phyloP scores from a whole-genome alignment of 495 filamentous ascomycete species.

The Aspergillus bertholletiae region DNA sequence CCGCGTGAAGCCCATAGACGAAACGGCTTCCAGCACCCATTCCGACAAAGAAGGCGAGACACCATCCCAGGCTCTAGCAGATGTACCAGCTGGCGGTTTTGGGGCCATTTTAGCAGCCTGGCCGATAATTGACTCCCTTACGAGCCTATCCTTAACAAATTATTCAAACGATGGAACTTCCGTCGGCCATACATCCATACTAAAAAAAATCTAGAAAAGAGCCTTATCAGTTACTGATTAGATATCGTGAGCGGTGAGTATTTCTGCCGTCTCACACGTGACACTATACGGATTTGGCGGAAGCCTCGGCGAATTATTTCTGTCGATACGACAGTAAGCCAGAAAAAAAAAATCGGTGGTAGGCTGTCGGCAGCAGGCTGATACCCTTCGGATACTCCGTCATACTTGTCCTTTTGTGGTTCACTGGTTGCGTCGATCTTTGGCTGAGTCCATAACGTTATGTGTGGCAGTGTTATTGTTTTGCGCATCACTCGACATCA shows the following conservation, averaged over 20 bases:
- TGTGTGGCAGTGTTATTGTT: slow-evolving; percentile 14
- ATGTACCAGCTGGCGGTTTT: slow-evolving; percentile 31
- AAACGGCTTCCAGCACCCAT: slow-evolving; percentile 86
- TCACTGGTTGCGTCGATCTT: neutral
- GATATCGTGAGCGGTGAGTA: slow-evolving; percentile 22
- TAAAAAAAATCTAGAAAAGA: neutral
- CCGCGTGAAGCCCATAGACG: slow-evolving; percentile 76
- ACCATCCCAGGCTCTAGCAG: slow-evolving; percentile 70
- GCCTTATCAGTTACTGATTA: slow-evolving; percentile 18
- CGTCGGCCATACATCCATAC: neutral
- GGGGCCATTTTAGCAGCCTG: slow-evolving; percentile 28
- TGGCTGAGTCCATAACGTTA: slow-evolving; percentile 9
- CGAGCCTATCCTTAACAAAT: neutral
- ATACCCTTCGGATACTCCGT: neutral
- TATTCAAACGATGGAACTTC: neutral
- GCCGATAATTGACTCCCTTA: neutral
- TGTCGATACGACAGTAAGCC: neutral
- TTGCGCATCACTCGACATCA: slow-evolving; percentile 10
- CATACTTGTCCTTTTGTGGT: neutral
- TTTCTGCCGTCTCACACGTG: slow-evolving; percentile 14
- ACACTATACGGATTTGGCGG: slow-evolving; percentile 10
- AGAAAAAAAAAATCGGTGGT: neutral
- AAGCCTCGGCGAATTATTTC: slow-evolving; percentile 1
- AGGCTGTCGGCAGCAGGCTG: neutral
- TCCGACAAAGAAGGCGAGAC: slow-evolving; percentile 74